Evolutionary conservation across 257 asterid genomes (phyloP).

Genomic region (Galeopsis tetrahit): DNA sequence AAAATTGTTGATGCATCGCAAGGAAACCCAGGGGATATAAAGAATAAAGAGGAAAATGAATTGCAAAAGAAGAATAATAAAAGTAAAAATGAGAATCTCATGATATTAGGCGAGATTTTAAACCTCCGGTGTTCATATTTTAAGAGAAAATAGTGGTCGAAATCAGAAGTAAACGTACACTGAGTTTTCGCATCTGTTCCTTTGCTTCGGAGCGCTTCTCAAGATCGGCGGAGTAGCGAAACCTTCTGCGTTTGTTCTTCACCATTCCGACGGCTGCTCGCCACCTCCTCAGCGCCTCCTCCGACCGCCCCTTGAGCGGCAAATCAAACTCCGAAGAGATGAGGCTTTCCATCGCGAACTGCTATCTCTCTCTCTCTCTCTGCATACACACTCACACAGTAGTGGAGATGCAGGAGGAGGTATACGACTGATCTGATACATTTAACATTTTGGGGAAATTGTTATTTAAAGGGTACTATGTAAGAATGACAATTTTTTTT

Average conservation of each 20-base stretch:
- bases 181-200: constrained; percentile 60
- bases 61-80: not conserved
- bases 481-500: no score
- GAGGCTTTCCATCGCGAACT: constrained; percentile 42
- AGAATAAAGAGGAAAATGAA: not conserved
- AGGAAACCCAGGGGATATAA: not conserved
- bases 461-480: no score
- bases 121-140: not conserved
- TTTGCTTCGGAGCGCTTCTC: constrained; percentile 69
- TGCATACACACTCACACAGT: not conserved
- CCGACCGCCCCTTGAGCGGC: constrained; percentile 58
- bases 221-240: constrained; percentile 75
- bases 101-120: not conserved
- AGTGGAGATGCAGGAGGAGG: not conserved
- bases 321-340: constrained; percentile 67
- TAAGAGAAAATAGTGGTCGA: not conserved
- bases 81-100: constrained; percentile 7
- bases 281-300: constrained; percentile 69
- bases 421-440: not conserved
- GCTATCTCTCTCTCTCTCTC: constrained; percentile 3
- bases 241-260: constrained; percentile 74
- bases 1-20: constrained; percentile 5
- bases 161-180: constrained; percentile 50
- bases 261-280: constrained; percentile 76
- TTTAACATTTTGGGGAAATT: no score